phyloP scores from a whole-genome alignment of 352 stramenopile genomes.

The Phytophthora sansomeana region DNA sequence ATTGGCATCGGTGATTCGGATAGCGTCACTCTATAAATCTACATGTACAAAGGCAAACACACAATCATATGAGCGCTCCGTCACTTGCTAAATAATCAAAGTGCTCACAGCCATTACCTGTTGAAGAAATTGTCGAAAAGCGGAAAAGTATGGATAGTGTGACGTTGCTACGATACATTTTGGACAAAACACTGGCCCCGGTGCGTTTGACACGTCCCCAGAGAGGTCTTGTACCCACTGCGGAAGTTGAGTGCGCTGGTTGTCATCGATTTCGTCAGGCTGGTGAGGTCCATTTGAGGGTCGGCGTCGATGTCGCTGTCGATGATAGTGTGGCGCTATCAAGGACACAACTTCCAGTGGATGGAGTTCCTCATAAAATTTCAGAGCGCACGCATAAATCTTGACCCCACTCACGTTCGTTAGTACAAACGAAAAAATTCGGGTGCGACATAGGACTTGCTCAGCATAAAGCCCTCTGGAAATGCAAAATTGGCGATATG shows the following conservation, averaged over 20 bases:
- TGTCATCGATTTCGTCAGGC: constrained; percentile 53
- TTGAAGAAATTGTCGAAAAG: constrained; percentile 96
- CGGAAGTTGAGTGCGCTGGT: constrained; percentile 59
- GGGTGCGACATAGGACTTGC: constrained; percentile 60
- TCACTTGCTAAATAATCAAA: neutral
- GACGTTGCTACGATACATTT: constrained; percentile 95
- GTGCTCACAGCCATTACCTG: constrained; percentile 63
- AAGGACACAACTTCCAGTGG: constrained; percentile 82
- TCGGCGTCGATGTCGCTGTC: constrained; percentile 39
- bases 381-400: constrained; percentile 82
- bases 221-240: constrained; percentile 82
- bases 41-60: neutral
- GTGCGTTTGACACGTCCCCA: constrained; percentile 45
- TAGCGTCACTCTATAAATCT: constrained; percentile 85
- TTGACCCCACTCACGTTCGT: constrained; percentile 84
- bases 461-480: constrained; percentile 74
- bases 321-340: constrained; percentile 60
- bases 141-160: constrained; percentile 96
- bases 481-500: constrained; percentile 86
- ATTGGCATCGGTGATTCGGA: constrained; percentile 94
- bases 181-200: constrained; percentile 87
- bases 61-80: constrained; percentile 1
- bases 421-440: constrained; percentile 86
- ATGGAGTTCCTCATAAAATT: constrained; percentile 86
- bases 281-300: constrained; percentile 22